Conservation (phyloP, 2,329 filamentous ascomycete genomes). For the Penicillium sp. region DNA sequence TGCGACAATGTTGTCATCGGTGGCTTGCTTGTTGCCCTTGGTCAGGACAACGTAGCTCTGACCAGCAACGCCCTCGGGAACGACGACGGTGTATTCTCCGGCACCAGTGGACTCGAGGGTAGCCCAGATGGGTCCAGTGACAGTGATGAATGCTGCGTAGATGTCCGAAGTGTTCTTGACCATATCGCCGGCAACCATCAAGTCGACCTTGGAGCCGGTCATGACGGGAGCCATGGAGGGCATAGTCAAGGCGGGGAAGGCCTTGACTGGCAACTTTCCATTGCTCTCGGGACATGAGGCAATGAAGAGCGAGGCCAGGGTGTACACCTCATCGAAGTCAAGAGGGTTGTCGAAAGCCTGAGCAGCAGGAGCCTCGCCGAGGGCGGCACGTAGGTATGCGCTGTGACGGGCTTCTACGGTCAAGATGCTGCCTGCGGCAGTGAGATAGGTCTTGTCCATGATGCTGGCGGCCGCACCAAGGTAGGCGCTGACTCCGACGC, state of each 20-base stretch:
- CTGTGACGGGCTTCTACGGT: conserved; percentile 66
- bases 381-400: conserved; percentile 57
- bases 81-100: conserved; percentile 19
- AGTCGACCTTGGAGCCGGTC: conserved; percentile 16
- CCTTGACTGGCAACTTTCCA: conserved; percentile 58
- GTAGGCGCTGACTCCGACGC: conserved; percentile 60
- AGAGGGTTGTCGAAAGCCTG: conserved; percentile 63
- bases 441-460: conserved; percentile 58
- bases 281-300: conserved; percentile 57
- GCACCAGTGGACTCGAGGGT: conserved; percentile 5
- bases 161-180: conserved; percentile 18
- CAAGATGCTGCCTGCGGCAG: conserved; percentile 62
- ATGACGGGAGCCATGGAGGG: conserved; percentile 11
- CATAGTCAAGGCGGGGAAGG: conserved; percentile 53
- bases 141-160: conserved; percentile 21
- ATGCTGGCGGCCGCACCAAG: conserved; percentile 63
- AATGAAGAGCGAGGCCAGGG: conserved; percentile 64
- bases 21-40: conserved; percentile 17
- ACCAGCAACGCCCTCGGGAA: conserved; percentile 25
- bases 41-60: conserved; percentile 34
- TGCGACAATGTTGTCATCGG: conserved; percentile 31
- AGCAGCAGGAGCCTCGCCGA: conserved; percentile 55
- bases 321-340: conserved; percentile 60
- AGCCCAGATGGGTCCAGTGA: conserved; percentile 8
- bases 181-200: conserved; percentile 27